Base-by-base conservation (phyloP, 306 rosid species). In the Geum urbanum region DNA sequence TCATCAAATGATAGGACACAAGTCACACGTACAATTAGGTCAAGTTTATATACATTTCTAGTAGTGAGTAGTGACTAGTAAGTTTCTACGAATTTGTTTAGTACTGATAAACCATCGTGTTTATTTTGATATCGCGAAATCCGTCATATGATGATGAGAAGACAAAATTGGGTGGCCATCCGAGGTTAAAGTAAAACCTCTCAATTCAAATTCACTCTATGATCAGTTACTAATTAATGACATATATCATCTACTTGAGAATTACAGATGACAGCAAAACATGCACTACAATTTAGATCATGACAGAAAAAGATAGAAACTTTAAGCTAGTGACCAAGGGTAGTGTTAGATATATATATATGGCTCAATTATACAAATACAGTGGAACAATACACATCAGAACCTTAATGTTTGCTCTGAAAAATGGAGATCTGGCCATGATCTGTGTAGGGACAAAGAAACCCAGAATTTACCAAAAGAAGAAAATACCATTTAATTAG, bases 371-470 rank as follows among this genome's bases (percentile, higher is more conserved):
- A 27, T 11, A n/a, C 50, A 52, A 39, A 13, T 5, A 64, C 2
- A 44, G 44, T 55, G 27, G 7, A 47, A 37, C 7, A 37, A 43
- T 6, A 35, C 16, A 0, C 15, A 35, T 4, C 32, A 57, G 0
- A 56, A 32, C 55, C 48, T 27, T 3, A 11, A 20, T 27, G 32
- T 13, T 10, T 9, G 52, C 52, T 43, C 14, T 69, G 40, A 41
- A 54, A 5, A 12, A 56, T 71, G 40, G 27, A 58, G 44, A 47
- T 39, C 15, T 18, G 6, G 40, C 4, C 60, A 59, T 50, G 49
- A 49, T 48, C 13, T 20, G 13, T 50, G 77, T 67, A 54, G 80
- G 77, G 76, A 76, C 75, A 41, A 44, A n/a, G 15, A 47, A 46
- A 37, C 10, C 12, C 15, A 32, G 18, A 6, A 6, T 32, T 35